Evolutionary conservation across 1,284 basidiomycete species (phyloP), one percentile per base, ranked within the genome.

Genomic region (Coniferiporia sulphurascens): DNA sequence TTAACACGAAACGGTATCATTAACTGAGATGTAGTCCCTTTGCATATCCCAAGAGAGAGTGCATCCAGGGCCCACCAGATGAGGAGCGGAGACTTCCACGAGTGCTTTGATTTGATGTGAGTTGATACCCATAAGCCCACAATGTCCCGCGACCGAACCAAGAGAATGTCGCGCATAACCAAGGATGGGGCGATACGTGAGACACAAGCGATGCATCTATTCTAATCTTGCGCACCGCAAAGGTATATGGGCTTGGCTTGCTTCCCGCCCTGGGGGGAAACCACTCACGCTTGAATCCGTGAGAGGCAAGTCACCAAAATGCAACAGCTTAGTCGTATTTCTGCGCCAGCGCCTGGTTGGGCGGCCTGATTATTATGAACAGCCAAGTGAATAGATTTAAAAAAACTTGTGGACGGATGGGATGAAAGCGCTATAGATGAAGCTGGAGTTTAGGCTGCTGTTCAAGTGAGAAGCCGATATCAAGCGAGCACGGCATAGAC

Each of bases 211-310:
- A 43, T 58, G 56, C 49, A 49, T 45, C 45, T 52, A 49, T 61
- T 43, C 49, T 21, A 46, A 46, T 21, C 5, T 19, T 34, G 51
- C 17, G 36, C 34, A 13, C 7, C 45, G 49, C 46, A 55, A 45
- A 22, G 27, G n/a, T 27, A 22, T 44, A 19, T 56, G 41, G 27
- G 52, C 61, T 62, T 62, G 61, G 61, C 61, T 48, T 34, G 34
- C 34, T 62, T 59, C 61, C 52, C 50, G 22, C 60, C 55, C 51
- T 58, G 61, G 61, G 21, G 27, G 52, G 8, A 44, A 56, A 27
- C 45, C 17, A 51, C 57, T 35, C 61, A 62, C 61, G 60, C 35
- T 55, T 36, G 45, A 49, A 19, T 27, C 50, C 57, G 61, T 62
- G 61, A 59, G 61, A 62, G 57, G 44, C 34, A 56, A 44, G 27